phyloP scores from a whole-genome alignment of 2,329 filamentous ascomycete genomes.

The Metarhizium rileyi region DNA sequence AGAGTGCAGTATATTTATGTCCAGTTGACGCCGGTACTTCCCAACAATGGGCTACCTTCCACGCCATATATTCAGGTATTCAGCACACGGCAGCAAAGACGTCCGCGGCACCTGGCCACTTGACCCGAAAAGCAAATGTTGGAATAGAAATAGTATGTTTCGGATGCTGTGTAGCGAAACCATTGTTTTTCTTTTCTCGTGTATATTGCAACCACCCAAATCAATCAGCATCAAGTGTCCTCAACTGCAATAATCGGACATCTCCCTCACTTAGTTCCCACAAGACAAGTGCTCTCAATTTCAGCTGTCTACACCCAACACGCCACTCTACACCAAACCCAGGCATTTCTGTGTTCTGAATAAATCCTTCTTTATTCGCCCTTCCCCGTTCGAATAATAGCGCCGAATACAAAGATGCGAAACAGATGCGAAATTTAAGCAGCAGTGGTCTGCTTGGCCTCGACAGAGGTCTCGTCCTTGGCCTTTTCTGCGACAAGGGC shows the following conservation, averaged over 20 bases:
- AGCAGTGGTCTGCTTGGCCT: conserved; percentile 19
- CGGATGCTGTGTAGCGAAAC: background rate
- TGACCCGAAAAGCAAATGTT: background rate
- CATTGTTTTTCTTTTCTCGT: background rate
- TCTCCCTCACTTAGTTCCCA: background rate
- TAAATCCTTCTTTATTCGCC: background rate
- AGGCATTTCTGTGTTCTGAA: background rate
- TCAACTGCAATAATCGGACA: background rate
- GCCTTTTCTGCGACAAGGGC: conserved; percentile 20
- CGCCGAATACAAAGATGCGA: background rate
- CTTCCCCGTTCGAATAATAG: background rate
- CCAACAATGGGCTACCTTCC: background rate
- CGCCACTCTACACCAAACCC: background rate
- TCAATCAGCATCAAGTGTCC: background rate
- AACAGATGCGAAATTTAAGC: conserved; percentile 3
- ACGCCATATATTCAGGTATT: background rate
- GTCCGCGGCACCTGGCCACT: background rate
- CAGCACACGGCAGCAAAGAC: background rate
- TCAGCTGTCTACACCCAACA: background rate
- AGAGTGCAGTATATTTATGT: background rate
- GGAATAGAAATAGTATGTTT: background rate
- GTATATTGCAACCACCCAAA: background rate
- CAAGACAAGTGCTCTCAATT: background rate
- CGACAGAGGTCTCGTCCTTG: conserved; percentile 20
- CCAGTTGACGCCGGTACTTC: background rate